Evolutionary conservation across 306 rosid genomes (phyloP), one percentile per base, ranked within the genome.

Genomic region (Pterocarpus macrocarpus): DNA sequence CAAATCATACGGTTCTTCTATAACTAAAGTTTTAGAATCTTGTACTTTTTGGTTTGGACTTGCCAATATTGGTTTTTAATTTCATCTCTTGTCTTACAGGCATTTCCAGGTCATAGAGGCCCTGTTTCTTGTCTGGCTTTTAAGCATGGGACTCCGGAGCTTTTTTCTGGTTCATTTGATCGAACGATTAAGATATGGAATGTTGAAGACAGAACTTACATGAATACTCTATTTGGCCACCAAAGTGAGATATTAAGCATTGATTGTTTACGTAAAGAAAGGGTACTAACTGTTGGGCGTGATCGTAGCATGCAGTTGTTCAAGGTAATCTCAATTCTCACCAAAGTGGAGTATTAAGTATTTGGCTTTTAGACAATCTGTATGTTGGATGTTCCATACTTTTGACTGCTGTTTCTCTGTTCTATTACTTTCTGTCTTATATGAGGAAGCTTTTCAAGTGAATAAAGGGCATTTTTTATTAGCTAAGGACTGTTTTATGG

Each of bases 131-230:
- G 96, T 81, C 84, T 95, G 80, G 75, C 90, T 72, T 95, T 95
- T 87, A 93, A 98, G 90, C 93, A 95, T 86, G 99, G 99, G 77
- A 83, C 91, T 22, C 75, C 96, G 5, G 99, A 95, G 81, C 95
- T 95, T 58, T 95, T 95, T 86, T 93, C 99, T 15, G 98, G 99
- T 87, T 93, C 99, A 64, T 93, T 87, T 80, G 99, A 93, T 84
- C 91, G 99, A 81, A 89, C 93, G 34, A 82, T 93, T 69, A 95
- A 92, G 87, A 92, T 95, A 88, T 95, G 99, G 99, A 95, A 95
- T 82, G 99, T 88, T 44, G 99, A 93, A 71, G 99, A 92, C 81
- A 87, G 98, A 87, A 86, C 99, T 44, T 93, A 95, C 68, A 89
- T 95, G 89, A 89, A 64, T 78, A 91, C 98, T 65, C 79, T 95